Evolutionary conservation across 352 stramenopile genomes (phyloP).

Genomic region (Globisporangium viniferum): DNA sequence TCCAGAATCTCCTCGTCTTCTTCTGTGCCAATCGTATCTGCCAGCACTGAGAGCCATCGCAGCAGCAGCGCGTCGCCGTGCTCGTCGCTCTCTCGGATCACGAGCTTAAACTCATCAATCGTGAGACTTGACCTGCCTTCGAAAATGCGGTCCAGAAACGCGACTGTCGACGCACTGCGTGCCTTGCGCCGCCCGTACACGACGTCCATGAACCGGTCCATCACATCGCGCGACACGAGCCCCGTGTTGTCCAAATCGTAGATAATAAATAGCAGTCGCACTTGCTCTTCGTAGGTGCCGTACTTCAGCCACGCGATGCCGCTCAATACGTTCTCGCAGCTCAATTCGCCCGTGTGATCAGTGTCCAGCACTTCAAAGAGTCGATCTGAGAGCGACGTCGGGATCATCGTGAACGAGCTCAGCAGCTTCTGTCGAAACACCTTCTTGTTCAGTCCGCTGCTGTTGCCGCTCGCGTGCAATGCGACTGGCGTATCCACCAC

Average conservation of each 20-base stretch:
- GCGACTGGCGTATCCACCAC: constrained; percentile 2
- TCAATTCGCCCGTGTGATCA: constrained; percentile 62
- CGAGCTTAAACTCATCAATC: constrained; percentile 58
- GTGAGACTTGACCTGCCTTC: constrained; percentile 33
- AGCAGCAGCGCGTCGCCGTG: constrained; percentile 53
- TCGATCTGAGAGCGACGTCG: constrained; percentile 76
- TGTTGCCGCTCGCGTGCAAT: too few species aligned
- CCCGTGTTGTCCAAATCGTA: constrained; percentile 76
- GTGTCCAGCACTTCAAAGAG: constrained; percentile 83
- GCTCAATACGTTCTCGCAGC: constrained; percentile 55
- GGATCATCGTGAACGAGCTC: constrained; percentile 73
- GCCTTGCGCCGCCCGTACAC: constrained; percentile 68
- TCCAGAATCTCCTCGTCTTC: constrained; percentile 72
- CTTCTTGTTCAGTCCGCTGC: constrained; percentile 53
- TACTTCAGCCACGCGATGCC: constrained; percentile 77
- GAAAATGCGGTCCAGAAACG: constrained; percentile 64
- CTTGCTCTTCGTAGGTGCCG: constrained; percentile 65
- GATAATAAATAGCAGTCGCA: constrained; percentile 78
- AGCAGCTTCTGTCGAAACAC: constrained; percentile 81
- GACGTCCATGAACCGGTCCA: constrained; percentile 84
- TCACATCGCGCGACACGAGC: constrained; percentile 59
- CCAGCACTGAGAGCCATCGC: constrained; percentile 63
- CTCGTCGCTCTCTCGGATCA: constrained; percentile 53
- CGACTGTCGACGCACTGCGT: constrained; percentile 35
- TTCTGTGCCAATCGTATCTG: constrained; percentile 58